A percentile compares a stretch with the other conserved stretches of the same genome.
These are phyloP conservation scores for Lipomyces sp. DNA, from an alignment of 805 yeast species.

Conservation along the genomic window DNA sequence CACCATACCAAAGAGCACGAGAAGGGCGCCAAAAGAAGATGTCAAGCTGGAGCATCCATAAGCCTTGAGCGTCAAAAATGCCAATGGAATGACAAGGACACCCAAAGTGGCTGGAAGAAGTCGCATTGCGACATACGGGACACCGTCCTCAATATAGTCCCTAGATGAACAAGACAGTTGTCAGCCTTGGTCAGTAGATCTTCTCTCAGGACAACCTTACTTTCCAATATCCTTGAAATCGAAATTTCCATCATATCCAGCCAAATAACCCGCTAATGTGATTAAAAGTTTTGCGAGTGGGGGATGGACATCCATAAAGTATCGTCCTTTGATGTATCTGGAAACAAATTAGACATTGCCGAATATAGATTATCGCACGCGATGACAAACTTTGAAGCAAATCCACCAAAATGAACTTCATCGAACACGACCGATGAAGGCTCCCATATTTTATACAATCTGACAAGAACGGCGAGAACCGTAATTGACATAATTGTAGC, in stretches of 20 bases:
- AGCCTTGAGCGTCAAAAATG: slow-evolving; percentile 60
- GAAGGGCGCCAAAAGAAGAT: slow-evolving; percentile 56
- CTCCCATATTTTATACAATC: slow-evolving; percentile 62
- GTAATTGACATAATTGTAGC: slow-evolving; percentile 45
- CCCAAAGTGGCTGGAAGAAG: slow-evolving; percentile 62
- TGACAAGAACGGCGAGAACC: slow-evolving; percentile 58
- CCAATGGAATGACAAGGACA: slow-evolving; percentile 55
- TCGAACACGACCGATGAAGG: slow-evolving; percentile 90
- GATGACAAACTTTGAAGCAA: slow-evolving; percentile 77
- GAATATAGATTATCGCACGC: neutral
- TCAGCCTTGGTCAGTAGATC: neutral
- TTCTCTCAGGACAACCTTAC: slow-evolving; percentile 13
- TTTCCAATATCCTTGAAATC: slow-evolving; percentile 54
- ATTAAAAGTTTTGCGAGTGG: slow-evolving; percentile 68
- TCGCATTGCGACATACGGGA: slow-evolving; percentile 63
- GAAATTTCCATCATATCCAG: slow-evolving; percentile 58
- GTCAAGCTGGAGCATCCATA: slow-evolving; percentile 58
- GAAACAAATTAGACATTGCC: neutral
- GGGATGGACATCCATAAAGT: slow-evolving; percentile 74
- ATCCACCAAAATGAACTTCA: slow-evolving; percentile 97
- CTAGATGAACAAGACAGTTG: slow-evolving; percentile 25
- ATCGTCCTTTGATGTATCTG: slow-evolving; percentile 60
- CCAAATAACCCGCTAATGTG: slow-evolving; percentile 57
- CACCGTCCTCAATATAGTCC: slow-evolving; percentile 47
- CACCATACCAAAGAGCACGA: slow-evolving; percentile 56